Base-by-base conservation (phyloP, 139 green algal genomes). In the Astrephomene gubernaculifera region DNA sequence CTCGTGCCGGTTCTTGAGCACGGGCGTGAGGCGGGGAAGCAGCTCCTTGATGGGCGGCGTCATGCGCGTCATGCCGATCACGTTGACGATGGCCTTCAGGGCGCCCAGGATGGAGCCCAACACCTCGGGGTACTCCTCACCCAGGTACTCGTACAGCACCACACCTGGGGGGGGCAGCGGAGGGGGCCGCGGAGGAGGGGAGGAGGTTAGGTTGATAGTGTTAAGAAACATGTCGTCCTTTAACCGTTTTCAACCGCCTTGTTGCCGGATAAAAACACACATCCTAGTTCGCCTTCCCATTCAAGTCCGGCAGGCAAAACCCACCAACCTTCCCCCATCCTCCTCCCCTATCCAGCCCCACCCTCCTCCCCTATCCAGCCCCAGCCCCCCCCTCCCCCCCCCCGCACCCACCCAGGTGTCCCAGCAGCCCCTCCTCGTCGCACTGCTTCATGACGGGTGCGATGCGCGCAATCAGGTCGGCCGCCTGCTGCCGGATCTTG, bases 31-130 rank as follows among this genome's bases (percentile, higher is more conserved):
- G 25, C 98, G 94, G 0, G 97, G 98, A 80, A 99, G 95, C 75
- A 99, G 93, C 92, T 99, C 98, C 93, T 99, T 99, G 92, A 99
- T 99, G 64, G 98, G 98, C 9, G 98, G 98, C 71, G 97, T 99
- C 98, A 99, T 99, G 87, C 96, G 95, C 25, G 93, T 96, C 96
- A 99, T 99, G 69, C 98, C 98, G 68, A 99, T 97, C 24, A 99
- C 97, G 79, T 97, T 98, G 53, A 99, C 97, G 81, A 99, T 98
- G 67, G 88, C 73, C 83, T 99, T 99, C 82, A 99, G 92, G 1
- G 96, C 97, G 29, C 96, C 96, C 36, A 99, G 93, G 84, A 99
- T 99, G 53, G 93, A 97, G 31, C 97, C 98, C 83, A 99, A 91
- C 72, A 99, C 98, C 90, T 99, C 98, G 61, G 96, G 95, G 82